Evolutionary conservation across 306 rosid genomes (phyloP).

Genomic region (Bauhinia variegata): DNA sequence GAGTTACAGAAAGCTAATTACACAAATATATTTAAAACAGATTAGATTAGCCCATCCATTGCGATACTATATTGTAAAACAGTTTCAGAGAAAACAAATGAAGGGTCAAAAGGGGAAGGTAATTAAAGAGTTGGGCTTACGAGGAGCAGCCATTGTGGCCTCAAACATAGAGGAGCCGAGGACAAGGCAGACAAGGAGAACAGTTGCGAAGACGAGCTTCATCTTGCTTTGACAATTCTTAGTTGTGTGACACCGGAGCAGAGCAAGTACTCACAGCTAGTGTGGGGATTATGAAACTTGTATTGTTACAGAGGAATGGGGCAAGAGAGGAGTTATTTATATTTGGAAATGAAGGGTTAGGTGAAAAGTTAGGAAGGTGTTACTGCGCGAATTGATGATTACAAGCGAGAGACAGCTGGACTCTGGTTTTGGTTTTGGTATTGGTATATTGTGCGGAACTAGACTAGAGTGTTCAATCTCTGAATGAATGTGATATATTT

Average conservation of each 20-base stretch:
- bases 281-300: too few relatives aligned
- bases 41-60: too few relatives aligned
- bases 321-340: slow-evolving; percentile 35
- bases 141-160: slow-evolving; percentile 57
- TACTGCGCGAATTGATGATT: background rate
- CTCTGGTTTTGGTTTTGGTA: slow-evolving; percentile 41
- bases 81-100: too few relatives aligned
- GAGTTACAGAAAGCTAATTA: slow-evolving; percentile 57
- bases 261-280: too few relatives aligned
- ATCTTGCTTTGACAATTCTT: slow-evolving; percentile 27
- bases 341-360: slow-evolving; percentile 22
- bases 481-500: too few relatives aligned
- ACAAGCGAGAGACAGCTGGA: slow-evolving; percentile 45
- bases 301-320: too few relatives aligned
- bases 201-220: slow-evolving; percentile 55
- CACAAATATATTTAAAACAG: background rate
- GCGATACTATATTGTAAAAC: background rate
- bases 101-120: too few relatives aligned
- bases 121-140: slow-evolving; percentile 39
- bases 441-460: slow-evolving; percentile 1
- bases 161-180: slow-evolving; percentile 57
- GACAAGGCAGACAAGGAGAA: slow-evolving; percentile 59
- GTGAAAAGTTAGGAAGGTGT: background rate
- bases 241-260: too few relatives aligned
- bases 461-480: too few relatives aligned